A percentile compares a stretch with the other conserved stretches of the same genome.
These are phyloP conservation scores for Kentomonas sorsogonicus DNA, from an alignment of 208 protist species.

Conservation along the genomic window DNA sequence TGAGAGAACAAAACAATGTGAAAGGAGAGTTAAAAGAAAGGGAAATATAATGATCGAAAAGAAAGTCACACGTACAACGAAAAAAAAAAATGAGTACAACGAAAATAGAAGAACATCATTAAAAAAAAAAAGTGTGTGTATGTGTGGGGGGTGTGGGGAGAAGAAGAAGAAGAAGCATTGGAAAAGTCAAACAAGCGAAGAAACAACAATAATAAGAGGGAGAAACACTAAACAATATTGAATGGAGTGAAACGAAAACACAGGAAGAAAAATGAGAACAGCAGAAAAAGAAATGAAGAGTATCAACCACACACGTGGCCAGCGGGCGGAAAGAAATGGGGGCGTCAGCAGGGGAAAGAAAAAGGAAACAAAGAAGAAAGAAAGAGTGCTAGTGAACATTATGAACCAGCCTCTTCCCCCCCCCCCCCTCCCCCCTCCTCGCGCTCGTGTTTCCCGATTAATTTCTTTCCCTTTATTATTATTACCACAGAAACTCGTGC, in stretches of 20 bases:
- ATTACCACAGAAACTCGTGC: not conserved
- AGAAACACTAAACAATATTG: not conserved
- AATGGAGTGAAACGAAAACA: not conserved
- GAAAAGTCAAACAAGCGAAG: not conserved
- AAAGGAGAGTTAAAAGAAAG: not conserved
- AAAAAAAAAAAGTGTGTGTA: not conserved
- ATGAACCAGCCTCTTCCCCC: not conserved
- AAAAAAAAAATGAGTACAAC: no score
- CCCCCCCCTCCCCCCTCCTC: not conserved
- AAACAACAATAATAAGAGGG: constrained; percentile 1
- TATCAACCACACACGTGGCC: no score
- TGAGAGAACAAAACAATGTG: no score
- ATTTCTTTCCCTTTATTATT: no score
- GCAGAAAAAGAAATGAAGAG: not conserved
- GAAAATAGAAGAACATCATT: not conserved
- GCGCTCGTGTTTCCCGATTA: no score
- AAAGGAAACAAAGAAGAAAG: constrained; percentile 1
- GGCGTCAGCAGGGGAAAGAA: not conserved
- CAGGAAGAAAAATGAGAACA: not conserved
- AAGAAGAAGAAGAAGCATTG: constrained; percentile 1
- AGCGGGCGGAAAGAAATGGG: not conserved
- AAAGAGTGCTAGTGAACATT: not conserved
- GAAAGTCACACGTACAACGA: not conserved
- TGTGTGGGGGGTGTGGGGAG: not conserved
- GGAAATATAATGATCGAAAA: not conserved